Evolutionary conservation across 768 basidiomycete genomes (phyloP), one percentile per base, ranked within the genome.

Genomic region (Porphyrellus cyaneotinctus): DNA sequence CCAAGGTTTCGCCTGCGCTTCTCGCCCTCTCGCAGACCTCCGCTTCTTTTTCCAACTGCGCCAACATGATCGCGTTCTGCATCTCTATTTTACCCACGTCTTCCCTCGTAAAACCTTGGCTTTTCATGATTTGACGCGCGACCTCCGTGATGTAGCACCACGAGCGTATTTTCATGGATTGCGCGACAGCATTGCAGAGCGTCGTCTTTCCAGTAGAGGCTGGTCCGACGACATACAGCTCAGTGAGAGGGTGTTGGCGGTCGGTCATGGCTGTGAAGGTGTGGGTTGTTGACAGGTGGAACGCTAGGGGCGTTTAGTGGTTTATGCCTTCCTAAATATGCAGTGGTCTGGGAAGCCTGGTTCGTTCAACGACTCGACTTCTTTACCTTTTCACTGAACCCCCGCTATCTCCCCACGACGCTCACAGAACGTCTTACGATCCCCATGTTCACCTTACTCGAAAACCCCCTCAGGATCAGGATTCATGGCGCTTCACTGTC

Each of bases 181-280:
- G 56, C 0, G 74, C 74, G 0, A 85, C 64, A 2, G 81, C 80
- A 32, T 75, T 64, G 63, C 82, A 85, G 4, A 86, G 73, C 0
- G 84, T 86, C 23, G 85, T 83, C 65, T 87, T 88, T n/a, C 85
- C 85, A 13, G 81, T 81, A 15, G 84, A 84, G 66, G 81, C 78
- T 26, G 81, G 80, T 7, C 80, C 81, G 43, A 82, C 65, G 38
- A 83, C 63, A 54, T 77, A 82, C 30, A 66, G n/a, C 42, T 67
- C 65, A 30, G 55, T 60, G 51, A 58, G 54, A 22, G 45, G 51
- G n/a, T 37, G 18, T 35, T 43, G 52, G 11, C 43, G 32, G 33
- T 62, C 55, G 36, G 51, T 20, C 64, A 66, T 66, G 43, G 42
- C 42, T 32, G 41, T 20, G 49, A 44, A 38, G 31, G 33, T 51